Evolutionary conservation across 2,329 filamentous ascomycete species (phyloP).

Genomic region (Aspergillus pseudotamarii): DNA sequence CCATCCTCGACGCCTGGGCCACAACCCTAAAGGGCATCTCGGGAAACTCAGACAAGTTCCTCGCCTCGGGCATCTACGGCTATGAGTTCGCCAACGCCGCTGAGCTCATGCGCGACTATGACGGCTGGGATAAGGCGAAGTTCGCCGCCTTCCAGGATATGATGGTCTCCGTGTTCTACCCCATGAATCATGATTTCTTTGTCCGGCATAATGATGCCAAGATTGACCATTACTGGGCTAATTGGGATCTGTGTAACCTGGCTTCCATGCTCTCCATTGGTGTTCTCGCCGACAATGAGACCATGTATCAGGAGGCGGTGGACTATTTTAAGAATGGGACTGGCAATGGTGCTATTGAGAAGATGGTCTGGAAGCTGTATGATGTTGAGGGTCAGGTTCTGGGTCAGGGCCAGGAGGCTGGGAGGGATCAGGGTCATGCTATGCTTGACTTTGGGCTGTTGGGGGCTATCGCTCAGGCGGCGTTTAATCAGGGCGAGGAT

Average conservation of each 20-base stretch:
- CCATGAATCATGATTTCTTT: slow-evolving; percentile 45
- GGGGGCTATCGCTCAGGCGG: slow-evolving; percentile 46
- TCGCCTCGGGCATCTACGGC: slow-evolving; percentile 49
- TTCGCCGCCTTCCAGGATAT: slow-evolving; percentile 31
- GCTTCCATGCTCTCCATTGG: slow-evolving; percentile 47
- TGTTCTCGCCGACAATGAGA: slow-evolving; percentile 46
- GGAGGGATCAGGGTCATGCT: slow-evolving; percentile 51
- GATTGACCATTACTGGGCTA: slow-evolving; percentile 44
- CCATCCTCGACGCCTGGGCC: slow-evolving; percentile 45
- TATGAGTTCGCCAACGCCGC: slow-evolving; percentile 53
- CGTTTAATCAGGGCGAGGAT: slow-evolving; percentile 48
- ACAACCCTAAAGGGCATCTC: slow-evolving; percentile 35
- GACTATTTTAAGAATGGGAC: slow-evolving; percentile 45
- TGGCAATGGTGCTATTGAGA: slow-evolving; percentile 35
- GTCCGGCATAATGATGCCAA: slow-evolving; percentile 39
- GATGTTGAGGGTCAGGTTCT: slow-evolving; percentile 30
- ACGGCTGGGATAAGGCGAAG: slow-evolving; percentile 32
- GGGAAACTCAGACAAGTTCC: slow-evolving; percentile 42
- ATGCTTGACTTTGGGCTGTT: slow-evolving; percentile 44
- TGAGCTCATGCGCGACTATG: slow-evolving; percentile 45
- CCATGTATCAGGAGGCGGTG: slow-evolving; percentile 43
- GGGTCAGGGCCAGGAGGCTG: slow-evolving; percentile 46
- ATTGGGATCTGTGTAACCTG: slow-evolving; percentile 52
- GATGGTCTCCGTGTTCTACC: slow-evolving; percentile 42
- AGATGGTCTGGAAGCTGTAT: slow-evolving; percentile 13